phyloP scores from a whole-genome alignment of 2,329 filamentous ascomycete species.

The Clonostachys rosea region DNA sequence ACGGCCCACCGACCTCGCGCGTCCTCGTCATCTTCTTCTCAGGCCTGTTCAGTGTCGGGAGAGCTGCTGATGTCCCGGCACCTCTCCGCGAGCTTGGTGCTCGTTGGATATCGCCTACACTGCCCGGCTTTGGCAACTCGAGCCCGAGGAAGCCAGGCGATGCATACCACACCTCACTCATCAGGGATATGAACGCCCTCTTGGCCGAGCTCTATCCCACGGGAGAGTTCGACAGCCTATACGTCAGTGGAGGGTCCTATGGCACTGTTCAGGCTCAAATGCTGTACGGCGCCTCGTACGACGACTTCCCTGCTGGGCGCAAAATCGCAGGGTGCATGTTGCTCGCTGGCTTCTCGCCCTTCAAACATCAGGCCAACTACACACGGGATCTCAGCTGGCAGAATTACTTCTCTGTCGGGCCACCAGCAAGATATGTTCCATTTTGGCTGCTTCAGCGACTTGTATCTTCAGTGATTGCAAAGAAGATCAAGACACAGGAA shows the following conservation, averaged over 20 bases:
- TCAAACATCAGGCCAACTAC: conserved; percentile 8
- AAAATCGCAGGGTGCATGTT: conserved; percentile 9
- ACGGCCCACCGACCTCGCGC: conserved; percentile 8
- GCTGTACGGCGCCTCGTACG: conserved; percentile 11
- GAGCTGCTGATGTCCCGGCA: conserved; percentile 7
- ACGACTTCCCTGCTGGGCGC: conserved; percentile 8
- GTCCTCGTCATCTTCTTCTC: conserved; percentile 12
- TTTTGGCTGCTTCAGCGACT: conserved; percentile 8
- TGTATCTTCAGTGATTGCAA: conserved; percentile 4
- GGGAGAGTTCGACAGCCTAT: conserved; percentile 6
- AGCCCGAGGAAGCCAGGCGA: conserved; percentile 3
- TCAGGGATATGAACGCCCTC: conserved; percentile 6
- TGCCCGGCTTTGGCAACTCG: conserved; percentile 8
- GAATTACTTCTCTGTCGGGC: conserved; percentile 10
- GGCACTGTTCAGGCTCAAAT: conserved; percentile 13
- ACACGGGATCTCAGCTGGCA: conserved; percentile 9
- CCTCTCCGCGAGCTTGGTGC: conserved; percentile 3
- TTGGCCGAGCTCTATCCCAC: conserved; percentile 8
- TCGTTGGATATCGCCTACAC: conserved; percentile 11
- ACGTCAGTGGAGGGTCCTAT: conserved; percentile 11
- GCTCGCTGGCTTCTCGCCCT: conserved; percentile 10
- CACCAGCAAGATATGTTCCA: conserved; percentile 4
- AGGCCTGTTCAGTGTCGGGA: conserved; percentile 11
- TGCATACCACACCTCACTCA: conserved; percentile 6
- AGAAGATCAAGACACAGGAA: conserved; percentile 5